A percentile compares a stretch with the other conserved stretches of the same genome.
Conservation (phyloP, 257 asterid species). For the Primulina huaijiensis region DNA sequence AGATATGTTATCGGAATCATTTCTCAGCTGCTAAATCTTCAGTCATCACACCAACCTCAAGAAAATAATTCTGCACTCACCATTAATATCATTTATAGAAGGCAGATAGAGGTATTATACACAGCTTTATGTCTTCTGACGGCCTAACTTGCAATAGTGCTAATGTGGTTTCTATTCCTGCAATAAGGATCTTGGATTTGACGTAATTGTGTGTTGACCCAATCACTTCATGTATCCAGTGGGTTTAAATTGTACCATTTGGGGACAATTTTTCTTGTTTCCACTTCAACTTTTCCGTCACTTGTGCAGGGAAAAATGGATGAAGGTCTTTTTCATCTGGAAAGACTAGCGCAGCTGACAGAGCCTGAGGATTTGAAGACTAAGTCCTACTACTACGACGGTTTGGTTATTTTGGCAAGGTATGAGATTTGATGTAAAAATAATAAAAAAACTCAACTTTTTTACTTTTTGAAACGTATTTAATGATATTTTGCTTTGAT, state of each 20-base stretch:
- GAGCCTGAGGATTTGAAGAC: slow-evolving; percentile 68
- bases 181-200: neutral
- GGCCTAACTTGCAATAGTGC: neutral
- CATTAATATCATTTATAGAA: neutral
- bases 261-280: neutral
- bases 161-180: neutral
- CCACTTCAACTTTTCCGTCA: neutral
- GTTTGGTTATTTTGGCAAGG: slow-evolving; percentile 69
- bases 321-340: slow-evolving; percentile 73
- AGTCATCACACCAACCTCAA: neutral
- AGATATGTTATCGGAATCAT: neutral
- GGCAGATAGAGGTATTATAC: neutral
- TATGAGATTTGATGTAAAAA: slow-evolving; percentile 23
- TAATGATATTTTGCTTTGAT: too few relatives aligned
- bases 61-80: neutral
- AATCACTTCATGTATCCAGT: neutral
- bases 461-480: neutral
- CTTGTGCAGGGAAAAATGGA: slow-evolving; percentile 58
- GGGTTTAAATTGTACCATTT: neutral
- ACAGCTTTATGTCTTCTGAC: neutral
- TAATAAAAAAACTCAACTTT: too few relatives aligned
- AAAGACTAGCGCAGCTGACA: slow-evolving; percentile 58
- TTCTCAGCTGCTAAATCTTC: neutral
- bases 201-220: neutral
- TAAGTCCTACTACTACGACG: slow-evolving; percentile 78